These are phyloP conservation scores for Colletotrichum salicis DNA, from an alignment of 2,329 filamentous ascomycete species.

Conservation along the genomic window DNA sequence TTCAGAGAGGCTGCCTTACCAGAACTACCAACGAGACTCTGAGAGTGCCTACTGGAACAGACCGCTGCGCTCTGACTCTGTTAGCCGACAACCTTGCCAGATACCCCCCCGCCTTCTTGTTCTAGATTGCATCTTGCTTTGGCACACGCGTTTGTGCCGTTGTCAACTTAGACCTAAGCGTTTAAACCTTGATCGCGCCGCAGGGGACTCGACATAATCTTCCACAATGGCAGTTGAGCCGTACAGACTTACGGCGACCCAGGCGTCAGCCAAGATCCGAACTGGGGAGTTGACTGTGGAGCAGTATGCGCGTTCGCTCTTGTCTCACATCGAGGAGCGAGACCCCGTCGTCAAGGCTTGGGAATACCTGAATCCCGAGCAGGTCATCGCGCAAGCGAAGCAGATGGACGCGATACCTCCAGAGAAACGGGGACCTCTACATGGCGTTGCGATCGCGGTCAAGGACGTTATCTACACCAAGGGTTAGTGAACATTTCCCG, in stretches of 20 bases:
- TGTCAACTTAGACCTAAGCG: background rate
- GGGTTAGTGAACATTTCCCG: slow-evolving; percentile 43
- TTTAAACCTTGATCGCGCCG: background rate
- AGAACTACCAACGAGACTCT: too few relatives aligned
- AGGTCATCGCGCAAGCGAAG: slow-evolving; percentile 61
- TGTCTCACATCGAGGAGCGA: slow-evolving; percentile 55
- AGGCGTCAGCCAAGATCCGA: slow-evolving; percentile 51
- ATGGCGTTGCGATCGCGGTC: slow-evolving; percentile 67
- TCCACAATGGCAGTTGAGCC: slow-evolving; percentile 21
- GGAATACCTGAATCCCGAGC: slow-evolving; percentile 56
- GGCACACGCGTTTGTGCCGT: background rate
- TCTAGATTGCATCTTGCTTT: background rate
- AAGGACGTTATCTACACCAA: slow-evolving; percentile 71
- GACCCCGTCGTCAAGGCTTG: slow-evolving; percentile 61
- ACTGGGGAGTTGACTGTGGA: slow-evolving; percentile 58
- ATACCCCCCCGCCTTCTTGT: background rate
- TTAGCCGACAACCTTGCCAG: background rate
- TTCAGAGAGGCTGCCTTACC: background rate
- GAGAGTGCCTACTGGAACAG: background rate
- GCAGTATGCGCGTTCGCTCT: slow-evolving; percentile 58
- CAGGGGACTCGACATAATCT: background rate
- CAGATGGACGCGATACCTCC: slow-evolving; percentile 60
- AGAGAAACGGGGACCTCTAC: slow-evolving; percentile 62
- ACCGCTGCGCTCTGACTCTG: background rate
- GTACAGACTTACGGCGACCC: slow-evolving; percentile 50